Conservation (phyloP, 352 stramenopile genomes). For the Aphanomyces cochlioides region DNA sequence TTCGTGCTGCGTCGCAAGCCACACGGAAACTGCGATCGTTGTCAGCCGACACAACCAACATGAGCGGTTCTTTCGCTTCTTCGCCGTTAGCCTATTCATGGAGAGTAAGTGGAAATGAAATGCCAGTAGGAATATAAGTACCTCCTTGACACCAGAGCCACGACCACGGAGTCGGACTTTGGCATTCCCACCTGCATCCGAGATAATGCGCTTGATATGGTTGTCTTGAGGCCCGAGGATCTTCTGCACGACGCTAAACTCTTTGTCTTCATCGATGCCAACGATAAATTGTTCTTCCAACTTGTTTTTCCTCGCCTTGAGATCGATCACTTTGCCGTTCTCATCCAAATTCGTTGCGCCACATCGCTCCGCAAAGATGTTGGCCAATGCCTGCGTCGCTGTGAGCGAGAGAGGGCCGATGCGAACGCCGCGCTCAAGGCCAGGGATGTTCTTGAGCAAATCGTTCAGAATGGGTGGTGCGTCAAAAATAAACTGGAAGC, state of each 20-base stretch:
- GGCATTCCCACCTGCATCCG: conserved; percentile 69
- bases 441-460: conserved; percentile 64
- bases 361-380: conserved; percentile 71
- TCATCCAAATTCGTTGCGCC: conserved; percentile 32
- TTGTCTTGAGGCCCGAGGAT: conserved; percentile 76
- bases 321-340: conserved; percentile 47
- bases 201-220: conserved; percentile 85
- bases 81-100: conserved; percentile 34
- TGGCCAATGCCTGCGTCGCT: conserved; percentile 61
- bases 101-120: background rate
- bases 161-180: conserved; percentile 83
- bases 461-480: conserved; percentile 72
- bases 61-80: conserved; percentile 72
- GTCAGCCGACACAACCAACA: conserved; percentile 79
- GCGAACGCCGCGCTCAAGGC: conserved; percentile 48
- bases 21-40: conserved; percentile 82
- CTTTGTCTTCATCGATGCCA: conserved; percentile 80
- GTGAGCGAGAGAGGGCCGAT: conserved; percentile 59
- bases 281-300: conserved; percentile 44
- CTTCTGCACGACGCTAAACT: conserved; percentile 78
- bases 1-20: conserved; percentile 58
- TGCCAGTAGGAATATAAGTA: conserved; percentile 31
- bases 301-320: conserved; percentile 28
- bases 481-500: conserved; percentile 66
- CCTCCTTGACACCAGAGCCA: conserved; percentile 76